Conservation (phyloP, 495 filamentous ascomycete genomes). For the Penicillium lagena region DNA sequence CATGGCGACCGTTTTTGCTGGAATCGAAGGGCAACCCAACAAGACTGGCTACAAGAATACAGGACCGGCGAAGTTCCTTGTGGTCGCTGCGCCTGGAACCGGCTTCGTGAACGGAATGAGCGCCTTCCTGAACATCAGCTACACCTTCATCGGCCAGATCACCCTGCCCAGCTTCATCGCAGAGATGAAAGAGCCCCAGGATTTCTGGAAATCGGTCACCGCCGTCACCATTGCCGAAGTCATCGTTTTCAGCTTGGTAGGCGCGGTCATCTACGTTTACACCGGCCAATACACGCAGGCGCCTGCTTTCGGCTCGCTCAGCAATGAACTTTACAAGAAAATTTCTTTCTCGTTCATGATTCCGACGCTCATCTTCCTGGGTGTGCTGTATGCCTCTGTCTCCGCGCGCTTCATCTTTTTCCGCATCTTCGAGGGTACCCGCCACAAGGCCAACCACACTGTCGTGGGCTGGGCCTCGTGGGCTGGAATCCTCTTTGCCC, state of each 20-base stretch:
- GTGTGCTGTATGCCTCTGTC: constrained; percentile 82
- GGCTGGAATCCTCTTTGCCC: constrained; percentile 63
- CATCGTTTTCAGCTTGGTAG: constrained; percentile 72
- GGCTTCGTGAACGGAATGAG: constrained; percentile 73
- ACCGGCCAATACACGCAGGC: constrained; percentile 77
- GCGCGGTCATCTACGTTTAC: constrained; percentile 70
- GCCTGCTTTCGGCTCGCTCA: constrained; percentile 76
- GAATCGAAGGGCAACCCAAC: constrained; percentile 50
- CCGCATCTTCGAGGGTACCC: constrained; percentile 68
- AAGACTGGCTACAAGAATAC: constrained; percentile 7
- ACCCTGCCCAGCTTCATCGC: constrained; percentile 88
- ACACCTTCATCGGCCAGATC: constrained; percentile 91
- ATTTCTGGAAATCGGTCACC: constrained; percentile 87
- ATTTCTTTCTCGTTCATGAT: constrained; percentile 89
- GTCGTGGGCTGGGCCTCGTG: constrained; percentile 75
- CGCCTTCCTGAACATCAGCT: constrained; percentile 84
- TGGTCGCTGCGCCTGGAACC: constrained; percentile 60
- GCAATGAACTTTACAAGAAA: constrained; percentile 67
- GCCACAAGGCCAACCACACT: constrained; percentile 72
- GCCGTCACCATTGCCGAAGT: constrained; percentile 81
- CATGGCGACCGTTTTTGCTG: constrained; percentile 72
- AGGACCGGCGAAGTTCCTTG: constrained; percentile 57
- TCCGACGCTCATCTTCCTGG: constrained; percentile 82
- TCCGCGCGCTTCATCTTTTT: constrained; percentile 85
- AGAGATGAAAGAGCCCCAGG: constrained; percentile 79